Conservation (phyloP, 257 asterid genomes). For the Cordia subcordata region DNA sequence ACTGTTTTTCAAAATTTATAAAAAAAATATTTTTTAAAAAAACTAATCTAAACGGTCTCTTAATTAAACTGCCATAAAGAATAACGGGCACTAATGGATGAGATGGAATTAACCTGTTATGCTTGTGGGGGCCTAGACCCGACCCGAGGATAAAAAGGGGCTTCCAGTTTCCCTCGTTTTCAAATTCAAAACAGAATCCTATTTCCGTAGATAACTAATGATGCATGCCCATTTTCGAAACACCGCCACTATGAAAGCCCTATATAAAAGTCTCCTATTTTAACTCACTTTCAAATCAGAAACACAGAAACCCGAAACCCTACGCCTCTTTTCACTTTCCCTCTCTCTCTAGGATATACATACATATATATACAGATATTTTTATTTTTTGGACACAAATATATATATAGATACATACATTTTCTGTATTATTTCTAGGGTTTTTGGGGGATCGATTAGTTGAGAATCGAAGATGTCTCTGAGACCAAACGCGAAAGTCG, state of each 20-base stretch:
- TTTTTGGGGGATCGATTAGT: conserved; percentile 1
- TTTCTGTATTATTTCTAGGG: conserved; percentile 2
- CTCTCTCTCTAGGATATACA: background rate
- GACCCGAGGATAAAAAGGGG: background rate
- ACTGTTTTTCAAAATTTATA: too few species aligned
- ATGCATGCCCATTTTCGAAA: conserved; percentile 35
- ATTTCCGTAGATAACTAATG: conserved; percentile 36
- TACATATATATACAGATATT: background rate
- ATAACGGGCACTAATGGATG: too few species aligned
- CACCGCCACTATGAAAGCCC: conserved; percentile 19
- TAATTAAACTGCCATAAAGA: too few species aligned
- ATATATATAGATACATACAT: too few species aligned
- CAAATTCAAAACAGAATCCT: conserved; percentile 45
- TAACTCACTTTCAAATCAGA: conserved; percentile 24
- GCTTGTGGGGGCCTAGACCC: too few species aligned
- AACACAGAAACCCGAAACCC: conserved; percentile 10
- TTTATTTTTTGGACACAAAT: too few species aligned
- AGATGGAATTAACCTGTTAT: too few species aligned
- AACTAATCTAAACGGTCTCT: too few species aligned
- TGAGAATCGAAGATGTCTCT: conserved; percentile 48
- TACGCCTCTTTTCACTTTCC: conserved; percentile 5
- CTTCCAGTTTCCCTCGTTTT: conserved; percentile 24
- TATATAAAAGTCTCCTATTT: conserved; percentile 28
- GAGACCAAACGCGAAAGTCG: conserved; percentile 68
- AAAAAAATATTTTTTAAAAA: too few species aligned